Conservation (phyloP, 2,329 filamentous ascomycete species). For the Claviceps monticola region DNA sequence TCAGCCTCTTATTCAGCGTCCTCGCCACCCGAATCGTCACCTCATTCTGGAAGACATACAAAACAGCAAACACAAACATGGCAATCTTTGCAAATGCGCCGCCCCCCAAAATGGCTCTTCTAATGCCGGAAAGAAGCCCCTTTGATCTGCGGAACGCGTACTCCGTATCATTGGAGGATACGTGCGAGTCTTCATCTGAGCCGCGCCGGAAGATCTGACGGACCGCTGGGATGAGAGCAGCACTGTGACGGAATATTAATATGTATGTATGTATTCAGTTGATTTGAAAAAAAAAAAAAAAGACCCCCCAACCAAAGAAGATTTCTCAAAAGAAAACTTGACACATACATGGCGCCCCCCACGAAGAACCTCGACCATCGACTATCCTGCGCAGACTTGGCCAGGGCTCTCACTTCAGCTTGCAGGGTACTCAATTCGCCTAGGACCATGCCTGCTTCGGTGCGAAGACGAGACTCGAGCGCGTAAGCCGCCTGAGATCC, state of each 20-base stretch:
- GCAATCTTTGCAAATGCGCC: slow-evolving; percentile 34
- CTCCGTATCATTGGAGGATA: slow-evolving; percentile 38
- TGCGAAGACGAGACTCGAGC: slow-evolving; percentile 29
- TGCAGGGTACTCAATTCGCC: slow-evolving; percentile 31
- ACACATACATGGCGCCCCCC: slow-evolving; percentile 36
- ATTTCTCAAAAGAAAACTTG: not conserved
- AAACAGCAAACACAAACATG: slow-evolving; percentile 40
- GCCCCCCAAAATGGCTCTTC: slow-evolving; percentile 28
- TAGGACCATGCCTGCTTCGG: slow-evolving; percentile 28
- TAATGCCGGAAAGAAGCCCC: slow-evolving; percentile 35
- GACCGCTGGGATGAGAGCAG: slow-evolving; percentile 37
- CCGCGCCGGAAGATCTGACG: slow-evolving; percentile 36
- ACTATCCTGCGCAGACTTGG: slow-evolving; percentile 30
- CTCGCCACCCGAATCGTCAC: slow-evolving; percentile 40
- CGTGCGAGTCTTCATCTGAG: slow-evolving; percentile 21
- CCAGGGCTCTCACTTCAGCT: slow-evolving; percentile 28
- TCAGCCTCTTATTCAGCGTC: slow-evolving; percentile 36
- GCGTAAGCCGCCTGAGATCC: slow-evolving; percentile 17
- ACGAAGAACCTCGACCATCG: slow-evolving; percentile 40
- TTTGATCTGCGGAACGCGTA: slow-evolving; percentile 40
- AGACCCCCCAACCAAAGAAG: not conserved
- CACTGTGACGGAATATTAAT: slow-evolving; percentile 18
- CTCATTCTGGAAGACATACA: slow-evolving; percentile 46
- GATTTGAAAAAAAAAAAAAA: no score
- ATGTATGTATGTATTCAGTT: no score